A percentile compares a stretch with the other conserved stretches of the same genome.
Conservation (phyloP, 2,329 filamentous ascomycete species). For the Byssoonygena ceratinophila region DNA sequence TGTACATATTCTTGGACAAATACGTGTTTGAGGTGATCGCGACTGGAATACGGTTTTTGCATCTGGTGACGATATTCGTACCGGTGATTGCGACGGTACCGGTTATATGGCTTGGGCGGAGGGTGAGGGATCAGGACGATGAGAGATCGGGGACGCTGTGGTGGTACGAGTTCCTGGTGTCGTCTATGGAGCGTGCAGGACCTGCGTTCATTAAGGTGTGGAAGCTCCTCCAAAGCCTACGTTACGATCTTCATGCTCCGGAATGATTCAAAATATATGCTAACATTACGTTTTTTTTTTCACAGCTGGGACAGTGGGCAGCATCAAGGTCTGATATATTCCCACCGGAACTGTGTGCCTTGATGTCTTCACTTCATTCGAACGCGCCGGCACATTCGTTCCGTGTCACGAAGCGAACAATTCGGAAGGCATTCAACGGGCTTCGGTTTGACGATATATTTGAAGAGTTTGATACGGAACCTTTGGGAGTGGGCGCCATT, state of each 20-base stretch:
- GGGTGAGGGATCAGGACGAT: conserved; percentile 54
- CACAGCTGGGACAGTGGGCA: conserved; percentile 88
- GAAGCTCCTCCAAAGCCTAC: not conserved
- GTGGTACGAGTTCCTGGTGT: conserved; percentile 89
- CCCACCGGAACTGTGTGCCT: conserved; percentile 76
- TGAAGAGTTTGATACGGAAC: conserved; percentile 82
- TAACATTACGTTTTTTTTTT: not conserved
- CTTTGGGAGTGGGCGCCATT: conserved; percentile 87
- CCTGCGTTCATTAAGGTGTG: conserved; percentile 91
- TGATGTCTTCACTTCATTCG: conserved; percentile 92
- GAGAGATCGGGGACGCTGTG: conserved; percentile 74
- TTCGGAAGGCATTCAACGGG: conserved; percentile 71
- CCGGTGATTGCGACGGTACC: conserved; percentile 76
- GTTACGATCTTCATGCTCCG: not conserved
- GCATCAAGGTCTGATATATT: conserved; percentile 95
- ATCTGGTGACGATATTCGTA: conserved; percentile 78
- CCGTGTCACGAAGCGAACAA: conserved; percentile 63
- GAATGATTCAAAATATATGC: not conserved
- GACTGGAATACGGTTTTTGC: conserved; percentile 77
- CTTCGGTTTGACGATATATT: conserved; percentile 82
- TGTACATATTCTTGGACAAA: conserved; percentile 57
- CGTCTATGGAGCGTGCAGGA: conserved; percentile 81
- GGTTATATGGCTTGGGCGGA: conserved; percentile 63
- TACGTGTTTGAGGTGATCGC: conserved; percentile 62
- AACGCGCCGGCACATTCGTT: conserved; percentile 88